A percentile compares a stretch with the other conserved stretches of the same genome.
phyloP scores from a whole-genome alignment of 2,329 filamentous ascomycete species.

The Colletotrichum cuscutae region DNA sequence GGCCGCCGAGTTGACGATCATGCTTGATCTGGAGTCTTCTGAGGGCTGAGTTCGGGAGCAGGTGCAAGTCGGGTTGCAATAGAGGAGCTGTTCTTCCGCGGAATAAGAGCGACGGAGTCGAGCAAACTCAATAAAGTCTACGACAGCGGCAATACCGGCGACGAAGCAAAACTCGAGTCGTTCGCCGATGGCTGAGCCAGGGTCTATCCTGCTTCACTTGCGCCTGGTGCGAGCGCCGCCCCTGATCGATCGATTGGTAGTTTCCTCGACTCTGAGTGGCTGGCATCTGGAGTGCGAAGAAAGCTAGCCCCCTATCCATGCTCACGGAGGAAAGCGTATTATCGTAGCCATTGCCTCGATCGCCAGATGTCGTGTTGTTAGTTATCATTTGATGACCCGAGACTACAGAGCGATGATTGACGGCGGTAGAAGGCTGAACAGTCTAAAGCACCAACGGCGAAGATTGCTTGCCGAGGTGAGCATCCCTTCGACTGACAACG shows the following conservation, averaged over 20 bases:
- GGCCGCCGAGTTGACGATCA: slow-evolving; percentile 24
- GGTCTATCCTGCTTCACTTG: slow-evolving; percentile 10
- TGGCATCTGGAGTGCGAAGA: slow-evolving; percentile 6
- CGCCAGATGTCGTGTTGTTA: background rate
- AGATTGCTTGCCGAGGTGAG: background rate
- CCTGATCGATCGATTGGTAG: slow-evolving; percentile 11
- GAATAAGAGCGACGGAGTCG: background rate
- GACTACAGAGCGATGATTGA: background rate
- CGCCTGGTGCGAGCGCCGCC: slow-evolving; percentile 11
- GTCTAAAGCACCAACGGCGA: background rate
- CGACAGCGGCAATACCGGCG: background rate
- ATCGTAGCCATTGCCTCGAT: background rate
- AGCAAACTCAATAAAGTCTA: background rate
- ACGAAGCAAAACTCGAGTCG: background rate
- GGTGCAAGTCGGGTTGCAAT: background rate
- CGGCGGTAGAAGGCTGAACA: background rate
- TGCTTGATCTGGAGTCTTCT: slow-evolving; percentile 12
- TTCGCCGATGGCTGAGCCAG: background rate
- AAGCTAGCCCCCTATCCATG: slow-evolving; percentile 8
- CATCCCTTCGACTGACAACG: background rate
- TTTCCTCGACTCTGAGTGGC: slow-evolving; percentile 7
- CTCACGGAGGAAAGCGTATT: slow-evolving; percentile 2
- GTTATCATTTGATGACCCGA: background rate
- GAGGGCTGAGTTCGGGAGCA: background rate
- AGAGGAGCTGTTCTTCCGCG: background rate